Base-by-base conservation (phyloP, 352 stramenopile genomes). In the Phytophthora kernoviae region DNA sequence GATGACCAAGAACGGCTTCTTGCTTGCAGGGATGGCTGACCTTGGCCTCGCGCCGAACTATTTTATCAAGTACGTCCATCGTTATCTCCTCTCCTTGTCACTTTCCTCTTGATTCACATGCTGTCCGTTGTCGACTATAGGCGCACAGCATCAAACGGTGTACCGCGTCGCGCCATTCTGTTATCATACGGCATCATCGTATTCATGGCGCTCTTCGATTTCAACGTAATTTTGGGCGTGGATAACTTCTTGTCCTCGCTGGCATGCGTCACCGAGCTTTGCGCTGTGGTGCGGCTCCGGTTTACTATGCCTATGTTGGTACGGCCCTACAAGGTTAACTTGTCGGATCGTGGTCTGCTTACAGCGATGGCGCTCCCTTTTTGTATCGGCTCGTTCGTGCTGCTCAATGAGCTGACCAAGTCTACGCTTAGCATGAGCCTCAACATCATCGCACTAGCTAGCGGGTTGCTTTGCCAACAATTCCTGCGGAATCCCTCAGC, bases 241-340 rank as follows among this genome's bases (percentile, higher is more conserved):
- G 81, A 98, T 59, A 99, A 98, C 68, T 94, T 97, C 26, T 79
- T 98, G 43, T 99, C 96, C 68, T 78, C 90, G 7, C 64, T 97
- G 21, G 68, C 91, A 4, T 90, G 94, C 41, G 58, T 98, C 17
- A 87, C 96, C n/a, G 93, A 98, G 58, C 89, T 98, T 47, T 81
- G 70, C 18, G 94, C 93, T 0, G 97, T 97, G 54, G 68, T 98
- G 36, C 83, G 93, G 22, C 75, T 99, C 18, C 82, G 96, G 6
- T 87, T 94, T 37, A 88, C 65, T 4, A 65, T 82, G 37, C 75
- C 82, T 5, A 79, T 88, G 21, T 60, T 97, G 27, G 69, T 85
- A 49, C 82, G 90, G 4, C 86, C 89, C 18, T 96, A 90, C 69
- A 87, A 87, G 40, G 79, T 91, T 33, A 75, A 72, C 14, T 65